Conservation (phyloP, 2,329 filamentous ascomycete species). For the Pseudogymnoascus sp. region DNA sequence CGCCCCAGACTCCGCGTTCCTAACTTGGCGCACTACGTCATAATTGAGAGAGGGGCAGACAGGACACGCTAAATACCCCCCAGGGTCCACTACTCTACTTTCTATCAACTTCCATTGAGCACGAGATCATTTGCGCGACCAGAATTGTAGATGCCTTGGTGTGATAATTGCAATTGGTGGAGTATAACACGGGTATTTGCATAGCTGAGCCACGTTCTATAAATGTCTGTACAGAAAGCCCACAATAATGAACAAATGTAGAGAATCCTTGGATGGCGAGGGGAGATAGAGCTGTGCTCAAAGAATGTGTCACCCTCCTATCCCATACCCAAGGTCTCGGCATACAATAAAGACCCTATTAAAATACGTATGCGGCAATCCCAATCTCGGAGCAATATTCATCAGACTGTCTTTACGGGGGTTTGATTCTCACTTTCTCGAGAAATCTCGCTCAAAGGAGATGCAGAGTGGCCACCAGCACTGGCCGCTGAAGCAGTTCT, state of each 20-base stretch:
- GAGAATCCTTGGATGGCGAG: background rate
- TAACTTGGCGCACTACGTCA: conserved; percentile 7
- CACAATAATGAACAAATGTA: conserved; percentile 1
- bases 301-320: background rate
- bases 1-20: background rate
- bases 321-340: background rate
- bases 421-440: background rate
- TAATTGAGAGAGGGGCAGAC: background rate
- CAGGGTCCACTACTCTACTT: conserved; percentile 5
- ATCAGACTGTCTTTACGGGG: background rate
- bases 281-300: background rate
- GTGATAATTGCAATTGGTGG: background rate
- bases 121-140: background rate
- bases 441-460: background rate
- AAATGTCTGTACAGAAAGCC: conserved; percentile 1
- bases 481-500: background rate
- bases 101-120: conserved; percentile 2
- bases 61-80: background rate
- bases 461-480: background rate
- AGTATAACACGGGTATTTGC: conserved; percentile 2
- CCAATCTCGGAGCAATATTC: background rate
- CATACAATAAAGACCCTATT: background rate
- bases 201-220: conserved; percentile 3
- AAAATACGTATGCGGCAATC: background rate
- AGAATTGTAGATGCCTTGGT: background rate